Percentiles rank a stretch among this genome's conserved stretches.
Conservation (phyloP, 345 rosid genomes). For the Eutrema yunnanense region DNA sequence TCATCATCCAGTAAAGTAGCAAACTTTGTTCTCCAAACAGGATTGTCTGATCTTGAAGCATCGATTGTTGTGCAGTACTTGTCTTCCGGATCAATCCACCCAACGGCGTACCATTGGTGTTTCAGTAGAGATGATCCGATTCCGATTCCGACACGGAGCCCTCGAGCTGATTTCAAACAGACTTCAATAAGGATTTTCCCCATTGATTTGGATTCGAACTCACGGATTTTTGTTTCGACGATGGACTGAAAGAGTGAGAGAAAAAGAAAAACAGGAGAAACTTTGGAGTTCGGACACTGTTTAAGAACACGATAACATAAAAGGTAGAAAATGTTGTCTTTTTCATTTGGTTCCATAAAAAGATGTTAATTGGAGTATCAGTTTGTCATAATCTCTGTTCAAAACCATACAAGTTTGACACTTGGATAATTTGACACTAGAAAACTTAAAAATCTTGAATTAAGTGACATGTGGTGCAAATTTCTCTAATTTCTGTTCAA, state of each 20-base stretch:
- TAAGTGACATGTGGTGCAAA: no score
- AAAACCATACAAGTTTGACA: no score
- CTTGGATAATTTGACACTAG: no score
- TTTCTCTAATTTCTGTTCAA: no score
- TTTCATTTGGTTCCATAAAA: background rate
- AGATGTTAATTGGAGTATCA: no score
- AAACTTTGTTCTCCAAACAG: conserved; percentile 82
- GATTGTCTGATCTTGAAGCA: conserved; percentile 61
- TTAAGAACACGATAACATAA: background rate
- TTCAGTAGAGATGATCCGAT: conserved; percentile 58
- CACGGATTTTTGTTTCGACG: background rate
- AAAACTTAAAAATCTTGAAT: no score
- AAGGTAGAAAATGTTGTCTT: background rate
- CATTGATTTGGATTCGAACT: conserved; percentile 33
- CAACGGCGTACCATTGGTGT: conserved; percentile 91
- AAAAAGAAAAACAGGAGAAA: background rate
- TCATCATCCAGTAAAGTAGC: conserved; percentile 38
- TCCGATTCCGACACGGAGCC: conserved; percentile 44
- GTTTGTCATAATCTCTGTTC: background rate
- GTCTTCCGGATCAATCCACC: conserved; percentile 80
- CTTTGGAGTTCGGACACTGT: background rate
- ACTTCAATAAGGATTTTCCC: conserved; percentile 67
- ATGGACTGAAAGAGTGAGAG: background rate
- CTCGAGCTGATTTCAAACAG: conserved; percentile 71
- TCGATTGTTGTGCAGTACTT: conserved; percentile 83